Base-by-base conservation (phyloP, 441 rosid species). In the Populus hybrid region DNA sequence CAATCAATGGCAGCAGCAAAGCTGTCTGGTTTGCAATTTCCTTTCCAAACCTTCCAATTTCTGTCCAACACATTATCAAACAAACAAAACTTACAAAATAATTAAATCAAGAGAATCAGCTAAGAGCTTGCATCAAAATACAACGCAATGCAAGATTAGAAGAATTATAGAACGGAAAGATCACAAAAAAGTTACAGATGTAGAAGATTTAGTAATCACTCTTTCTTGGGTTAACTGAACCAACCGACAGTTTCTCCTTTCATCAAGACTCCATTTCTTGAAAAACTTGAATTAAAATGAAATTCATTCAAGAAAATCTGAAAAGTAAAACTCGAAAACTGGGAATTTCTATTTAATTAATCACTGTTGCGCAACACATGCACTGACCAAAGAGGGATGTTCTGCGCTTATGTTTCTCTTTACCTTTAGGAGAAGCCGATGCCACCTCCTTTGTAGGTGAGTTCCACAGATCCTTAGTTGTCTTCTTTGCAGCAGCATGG, bases 321-420 rank as follows among this genome's bases (percentile, higher is more conserved):
- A 81, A 81, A 78, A 63, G 34, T 67, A 76, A 42, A 75, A 77
- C 69, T 30, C 78, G 40, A 32, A 65, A 81, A 68, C 30, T 5
- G 16, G 74, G 20, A 66, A 30, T 12, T 65, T 42, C 63, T 34
- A 70, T 65, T 88, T 30, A 88, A 81, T 89, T 88, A 36, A 84
- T 82, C 67, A 83, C 90, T 57, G 90, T 80, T 1, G 88, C 82
- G 78, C 97, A 92, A 71, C 97, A 91, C 78, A 91, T 86, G 87
- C 94, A 94, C 79, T 86, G 88, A 67, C 90, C 85, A 72, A 94
- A 91, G 75, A 94, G 84, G 46, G 88, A 88, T 74, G 97, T 71
- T 76, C 89, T 87, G 72, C 83, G 83, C 80, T 73, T 89, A 69
- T 88, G 85, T 82, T 86, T 92, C 77, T 79, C 88, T 80, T 89